phyloP scores from a whole-genome alignment of 768 basidiomycete species.

The Baorangia bicolor region DNA sequence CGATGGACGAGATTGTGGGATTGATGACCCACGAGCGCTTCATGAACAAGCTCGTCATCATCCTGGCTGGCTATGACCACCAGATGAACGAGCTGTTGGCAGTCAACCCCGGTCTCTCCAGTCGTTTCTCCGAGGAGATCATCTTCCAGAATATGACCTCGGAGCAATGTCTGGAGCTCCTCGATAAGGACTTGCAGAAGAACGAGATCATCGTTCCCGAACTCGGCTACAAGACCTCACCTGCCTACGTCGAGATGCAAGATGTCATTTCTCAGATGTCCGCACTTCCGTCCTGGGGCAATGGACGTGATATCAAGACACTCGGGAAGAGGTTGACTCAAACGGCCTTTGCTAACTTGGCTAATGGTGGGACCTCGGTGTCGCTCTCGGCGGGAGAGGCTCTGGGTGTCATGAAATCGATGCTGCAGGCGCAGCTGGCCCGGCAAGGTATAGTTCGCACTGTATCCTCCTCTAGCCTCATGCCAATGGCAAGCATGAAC shows the following conservation, averaged over 20 bases:
- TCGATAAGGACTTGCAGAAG: slow-evolving; percentile 48
- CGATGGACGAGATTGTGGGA: slow-evolving; percentile 72
- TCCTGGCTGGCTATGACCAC: slow-evolving; percentile 68
- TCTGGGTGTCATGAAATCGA: slow-evolving; percentile 24
- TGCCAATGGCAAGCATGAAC: slow-evolving; percentile 24
- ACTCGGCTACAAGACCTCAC: slow-evolving; percentile 22
- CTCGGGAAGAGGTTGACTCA: slow-evolving; percentile 50
- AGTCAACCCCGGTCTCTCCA: slow-evolving; percentile 64
- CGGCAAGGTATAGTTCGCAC: slow-evolving; percentile 14
- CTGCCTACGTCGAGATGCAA: slow-evolving; percentile 32
- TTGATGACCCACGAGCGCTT: slow-evolving; percentile 59
- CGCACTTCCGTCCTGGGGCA: slow-evolving; percentile 59
- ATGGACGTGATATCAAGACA: slow-evolving; percentile 62
- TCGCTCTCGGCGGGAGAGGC: slow-evolving; percentile 31
- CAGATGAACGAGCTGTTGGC: slow-evolving; percentile 63
- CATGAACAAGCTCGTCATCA: slow-evolving; percentile 61
- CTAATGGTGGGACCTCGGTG: slow-evolving; percentile 15
- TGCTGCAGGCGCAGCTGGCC: slow-evolving; percentile 24
- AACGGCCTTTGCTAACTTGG: slow-evolving; percentile 35
- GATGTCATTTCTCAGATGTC: slow-evolving; percentile 43
- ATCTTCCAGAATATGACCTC: slow-evolving; percentile 54
- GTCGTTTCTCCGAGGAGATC: slow-evolving; percentile 67
- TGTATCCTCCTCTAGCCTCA: not conserved
- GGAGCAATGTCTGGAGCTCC: slow-evolving; percentile 50
- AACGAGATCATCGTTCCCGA: slow-evolving; percentile 38